Evolutionary conservation across 2,329 filamentous ascomycete species (phyloP).

Genomic region (Gaeumannomyces tritici): DNA sequence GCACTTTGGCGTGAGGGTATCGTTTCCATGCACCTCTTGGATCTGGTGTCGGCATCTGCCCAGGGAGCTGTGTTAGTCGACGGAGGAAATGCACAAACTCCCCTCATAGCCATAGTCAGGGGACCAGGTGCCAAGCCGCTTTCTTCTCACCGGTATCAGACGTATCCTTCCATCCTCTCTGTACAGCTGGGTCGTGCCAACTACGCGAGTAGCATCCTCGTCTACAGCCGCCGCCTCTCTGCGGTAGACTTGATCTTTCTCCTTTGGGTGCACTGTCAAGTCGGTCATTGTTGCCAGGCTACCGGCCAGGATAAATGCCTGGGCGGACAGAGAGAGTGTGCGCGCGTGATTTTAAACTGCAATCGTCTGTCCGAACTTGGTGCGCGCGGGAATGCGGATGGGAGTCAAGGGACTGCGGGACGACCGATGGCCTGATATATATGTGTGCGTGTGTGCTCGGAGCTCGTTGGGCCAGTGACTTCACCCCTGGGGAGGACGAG

Average conservation of each 20-base stretch:
- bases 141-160: constrained; percentile 6
- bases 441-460: too few species aligned
- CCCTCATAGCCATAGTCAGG: neutral
- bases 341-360: too few species aligned
- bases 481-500: too few species aligned
- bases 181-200: constrained; percentile 9
- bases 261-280: neutral
- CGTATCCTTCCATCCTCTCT: constrained; percentile 8
- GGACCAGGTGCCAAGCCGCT: too few species aligned
- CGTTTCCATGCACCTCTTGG: constrained; percentile 6
- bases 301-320: neutral
- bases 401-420: too few species aligned
- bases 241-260: neutral
- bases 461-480: too few species aligned
- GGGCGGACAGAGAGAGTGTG: neutral
- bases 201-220: neutral
- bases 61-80: too few species aligned
- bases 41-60: constrained; percentile 8
- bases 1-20: neutral
- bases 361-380: neutral
- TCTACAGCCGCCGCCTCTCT: neutral
- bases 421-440: too few species aligned
- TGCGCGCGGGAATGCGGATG: too few species aligned
- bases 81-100: too few species aligned
- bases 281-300: neutral